phyloP scores from a whole-genome alignment of 108 stramenopile species.

The Seminavis robusta region DNA sequence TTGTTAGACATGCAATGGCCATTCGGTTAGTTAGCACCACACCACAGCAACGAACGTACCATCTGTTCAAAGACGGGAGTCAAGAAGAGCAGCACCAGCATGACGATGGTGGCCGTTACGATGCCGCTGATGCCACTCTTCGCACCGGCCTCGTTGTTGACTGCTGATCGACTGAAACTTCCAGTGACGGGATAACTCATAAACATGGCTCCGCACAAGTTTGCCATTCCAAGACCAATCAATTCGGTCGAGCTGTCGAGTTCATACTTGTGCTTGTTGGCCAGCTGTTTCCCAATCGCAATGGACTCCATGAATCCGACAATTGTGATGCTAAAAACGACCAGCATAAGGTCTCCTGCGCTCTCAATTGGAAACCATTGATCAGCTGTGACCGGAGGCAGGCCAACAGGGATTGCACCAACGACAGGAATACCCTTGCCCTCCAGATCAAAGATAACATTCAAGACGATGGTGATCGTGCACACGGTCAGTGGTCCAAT shows the following conservation, averaged over 20 bases:
- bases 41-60: slow-evolving; percentile 19
- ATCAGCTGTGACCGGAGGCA: slow-evolving; percentile 38
- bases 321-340: slow-evolving; percentile 43
- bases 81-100: slow-evolving; percentile 63
- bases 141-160: slow-evolving; percentile 69
- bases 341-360: slow-evolving; percentile 29
- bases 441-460: slow-evolving; percentile 27
- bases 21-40: neutral
- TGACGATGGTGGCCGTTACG: slow-evolving; percentile 60
- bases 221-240: slow-evolving; percentile 70
- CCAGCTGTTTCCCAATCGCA: slow-evolving; percentile 75
- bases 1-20: neutral
- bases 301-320: slow-evolving; percentile 81
- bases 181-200: slow-evolving; percentile 63
- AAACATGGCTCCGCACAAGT: slow-evolving; percentile 65
- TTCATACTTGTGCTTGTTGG: slow-evolving; percentile 67
- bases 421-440: slow-evolving; percentile 59
- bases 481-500: slow-evolving; percentile 48
- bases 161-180: slow-evolving; percentile 69
- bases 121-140: slow-evolving; percentile 58
- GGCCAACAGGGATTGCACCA: slow-evolving; percentile 55
- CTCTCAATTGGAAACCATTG: slow-evolving; percentile 22
- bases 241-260: slow-evolving; percentile 73
- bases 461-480: slow-evolving; percentile 35
- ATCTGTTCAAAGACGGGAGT: slow-evolving; percentile 76